These are phyloP conservation scores for Hypericum androsaemum DNA, from an alignment of 345 rosid genomes.

Conservation along the genomic window DNA sequence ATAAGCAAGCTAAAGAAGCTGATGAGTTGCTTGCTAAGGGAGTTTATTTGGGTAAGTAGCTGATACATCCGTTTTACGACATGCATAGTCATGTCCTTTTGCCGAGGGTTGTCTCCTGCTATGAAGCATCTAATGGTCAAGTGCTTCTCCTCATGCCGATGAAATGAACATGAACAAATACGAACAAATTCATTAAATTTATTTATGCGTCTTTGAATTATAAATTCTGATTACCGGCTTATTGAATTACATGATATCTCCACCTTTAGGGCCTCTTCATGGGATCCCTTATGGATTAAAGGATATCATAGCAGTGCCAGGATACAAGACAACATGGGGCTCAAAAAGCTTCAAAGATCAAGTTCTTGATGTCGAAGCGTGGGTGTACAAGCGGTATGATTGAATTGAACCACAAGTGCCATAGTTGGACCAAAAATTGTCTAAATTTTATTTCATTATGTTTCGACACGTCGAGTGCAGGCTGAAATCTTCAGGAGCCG, in stretches of 20 bases:
- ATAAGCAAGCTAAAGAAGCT: slow-evolving; percentile 72
- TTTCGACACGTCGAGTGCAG: slow-evolving; percentile 17
- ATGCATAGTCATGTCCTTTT: too few species aligned
- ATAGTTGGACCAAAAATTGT: neutral
- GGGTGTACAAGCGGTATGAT: slow-evolving; percentile 74
- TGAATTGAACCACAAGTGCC: too few species aligned
- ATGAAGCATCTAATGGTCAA: too few species aligned
- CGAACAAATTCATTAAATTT: too few species aligned
- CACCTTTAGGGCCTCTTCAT: slow-evolving; percentile 70
- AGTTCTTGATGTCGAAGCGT: slow-evolving; percentile 60
- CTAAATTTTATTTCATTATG: neutral
- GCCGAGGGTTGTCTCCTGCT: too few species aligned
- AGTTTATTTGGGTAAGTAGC: slow-evolving; percentile 52
- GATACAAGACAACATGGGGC: slow-evolving; percentile 89
- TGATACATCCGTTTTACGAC: neutral
- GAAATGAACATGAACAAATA: too few species aligned
- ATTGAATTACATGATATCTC: neutral
- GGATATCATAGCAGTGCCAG: slow-evolving; percentile 67
- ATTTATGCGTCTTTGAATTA: too few species aligned
- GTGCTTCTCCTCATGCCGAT: too few species aligned
- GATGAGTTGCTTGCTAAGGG: slow-evolving; percentile 70
- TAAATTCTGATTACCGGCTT: neutral
- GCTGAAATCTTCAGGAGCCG: slow-evolving; percentile 65
- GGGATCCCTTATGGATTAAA: slow-evolving; percentile 89
- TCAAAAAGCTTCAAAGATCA: slow-evolving; percentile 62